Conservation (phyloP, 805 yeast genomes). For the Nakazawaea ambrosiae region DNA sequence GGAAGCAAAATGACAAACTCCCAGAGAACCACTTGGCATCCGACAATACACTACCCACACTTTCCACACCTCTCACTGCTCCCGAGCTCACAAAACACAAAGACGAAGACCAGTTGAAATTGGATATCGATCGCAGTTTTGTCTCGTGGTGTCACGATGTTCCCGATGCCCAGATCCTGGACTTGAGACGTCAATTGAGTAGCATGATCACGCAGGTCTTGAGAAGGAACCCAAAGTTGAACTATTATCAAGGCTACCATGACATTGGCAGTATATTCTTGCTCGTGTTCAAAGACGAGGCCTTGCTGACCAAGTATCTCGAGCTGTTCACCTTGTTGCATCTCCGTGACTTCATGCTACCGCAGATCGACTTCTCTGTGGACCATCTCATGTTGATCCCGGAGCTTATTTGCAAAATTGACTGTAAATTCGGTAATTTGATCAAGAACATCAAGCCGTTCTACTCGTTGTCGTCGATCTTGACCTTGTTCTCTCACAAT, state of each 20-base stretch:
- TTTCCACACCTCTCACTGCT: too few relatives aligned
- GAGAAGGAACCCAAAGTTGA: slow-evolving; percentile 50
- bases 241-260: slow-evolving; percentile 91
- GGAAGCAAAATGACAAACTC: too few relatives aligned
- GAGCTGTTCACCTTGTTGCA: slow-evolving; percentile 51
- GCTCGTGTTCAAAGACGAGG: slow-evolving; percentile 33
- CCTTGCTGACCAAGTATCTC: slow-evolving; percentile 35
- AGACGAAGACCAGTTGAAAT: slow-evolving; percentile 72
- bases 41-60: too few relatives aligned
- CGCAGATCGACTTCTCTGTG: slow-evolving; percentile 57
- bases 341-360: slow-evolving; percentile 81
- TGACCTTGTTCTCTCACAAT: slow-evolving; percentile 71
- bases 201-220: slow-evolving; percentile 47
- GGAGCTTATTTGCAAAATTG: slow-evolving; percentile 42
- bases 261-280: slow-evolving; percentile 71
- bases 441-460: slow-evolving; percentile 43
- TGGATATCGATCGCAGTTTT: slow-evolving; percentile 75
- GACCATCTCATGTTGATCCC: slow-evolving; percentile 65
- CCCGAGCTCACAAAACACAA: slow-evolving; percentile 39
- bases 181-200: slow-evolving; percentile 34
- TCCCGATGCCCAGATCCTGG: slow-evolving; percentile 14
- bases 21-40: too few relatives aligned
- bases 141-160: slow-evolving; percentile 28
- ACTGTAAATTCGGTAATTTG: slow-evolving; percentile 33
- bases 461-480: slow-evolving; percentile 68